Evolutionary conservation across 306 rosid species (phyloP).

Genomic region (Dalbergia cultrata): DNA sequence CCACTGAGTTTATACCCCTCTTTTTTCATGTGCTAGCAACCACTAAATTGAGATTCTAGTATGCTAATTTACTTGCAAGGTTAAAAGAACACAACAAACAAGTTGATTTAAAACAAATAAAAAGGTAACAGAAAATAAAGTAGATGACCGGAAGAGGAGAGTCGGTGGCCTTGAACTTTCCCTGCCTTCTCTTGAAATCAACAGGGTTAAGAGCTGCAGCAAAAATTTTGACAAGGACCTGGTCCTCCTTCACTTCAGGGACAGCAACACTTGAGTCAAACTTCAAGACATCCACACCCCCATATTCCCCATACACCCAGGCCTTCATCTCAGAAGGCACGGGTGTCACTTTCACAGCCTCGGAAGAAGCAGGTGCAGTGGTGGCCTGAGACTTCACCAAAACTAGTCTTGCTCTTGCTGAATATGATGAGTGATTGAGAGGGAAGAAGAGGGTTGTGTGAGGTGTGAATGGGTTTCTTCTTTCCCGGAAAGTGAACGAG

Average conservation of each 20-base stretch:
- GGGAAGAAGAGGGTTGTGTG: not conserved
- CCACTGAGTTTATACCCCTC: not conserved
- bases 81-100: not conserved
- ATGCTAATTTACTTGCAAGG: not conserved
- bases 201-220: constrained; percentile 98
- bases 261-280: constrained; percentile 67
- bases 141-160: constrained; percentile 87
- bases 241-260: constrained; percentile 83
- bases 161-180: constrained; percentile 89
- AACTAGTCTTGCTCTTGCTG: constrained; percentile 46
- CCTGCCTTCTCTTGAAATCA: constrained; percentile 84
- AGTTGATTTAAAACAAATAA: not conserved
- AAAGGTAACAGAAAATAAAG: not conserved
- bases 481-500: constrained; percentile 47
- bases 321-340: constrained; percentile 87
- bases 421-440: not conserved
- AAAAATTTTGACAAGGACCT: constrained; percentile 73
- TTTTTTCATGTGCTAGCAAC: not conserved
- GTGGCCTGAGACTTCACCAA: constrained; percentile 69
- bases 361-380: constrained; percentile 63
- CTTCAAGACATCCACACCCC: constrained; percentile 80
- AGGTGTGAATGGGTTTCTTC: constrained; percentile 33
- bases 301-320: constrained; percentile 89
- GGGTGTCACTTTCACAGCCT: constrained; percentile 55
- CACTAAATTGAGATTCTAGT: not conserved